Evolutionary conservation across 1,139 yeast species (phyloP).

Genomic region (Saccharomyces hybrid): DNA sequence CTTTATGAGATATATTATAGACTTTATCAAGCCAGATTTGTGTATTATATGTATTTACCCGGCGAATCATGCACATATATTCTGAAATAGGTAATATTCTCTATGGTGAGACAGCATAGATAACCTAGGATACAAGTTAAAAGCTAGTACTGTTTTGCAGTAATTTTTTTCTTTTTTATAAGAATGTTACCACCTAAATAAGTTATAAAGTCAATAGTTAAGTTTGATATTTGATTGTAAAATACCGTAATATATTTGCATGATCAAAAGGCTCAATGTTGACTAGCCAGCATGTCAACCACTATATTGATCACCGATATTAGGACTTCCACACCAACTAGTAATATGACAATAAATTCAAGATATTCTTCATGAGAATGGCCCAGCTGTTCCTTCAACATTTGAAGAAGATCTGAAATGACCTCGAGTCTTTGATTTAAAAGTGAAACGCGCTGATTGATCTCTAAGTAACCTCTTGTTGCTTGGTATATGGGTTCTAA

Average conservation of each 20-base stretch:
- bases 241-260: too few species aligned
- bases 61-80: not conserved
- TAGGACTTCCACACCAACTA: constrained; percentile 85
- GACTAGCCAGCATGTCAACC: constrained; percentile 36
- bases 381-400: constrained; percentile 94
- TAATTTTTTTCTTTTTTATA: too few species aligned
- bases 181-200: not conserved
- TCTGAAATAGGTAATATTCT: not conserved
- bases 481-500: constrained; percentile 96
- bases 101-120: not conserved
- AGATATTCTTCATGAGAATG: constrained; percentile 87
- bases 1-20: too few species aligned
- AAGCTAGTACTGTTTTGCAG: not conserved
- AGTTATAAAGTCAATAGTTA: too few species aligned
- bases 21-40: not conserved
- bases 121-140: not conserved
- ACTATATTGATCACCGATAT: constrained; percentile 73
- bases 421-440: constrained; percentile 89
- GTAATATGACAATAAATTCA: constrained; percentile 85
- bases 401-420: constrained; percentile 82
- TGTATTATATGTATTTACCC: not conserved
- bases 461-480: constrained; percentile 87
- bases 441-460: constrained; percentile 83
- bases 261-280: not conserved
- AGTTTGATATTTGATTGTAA: not conserved